Percentiles rank a stretch among this genome's conserved stretches.
These are phyloP conservation scores for Yamadazyma aaseri DNA, from an alignment of 1,139 yeast species.

Conservation along the genomic window DNA sequence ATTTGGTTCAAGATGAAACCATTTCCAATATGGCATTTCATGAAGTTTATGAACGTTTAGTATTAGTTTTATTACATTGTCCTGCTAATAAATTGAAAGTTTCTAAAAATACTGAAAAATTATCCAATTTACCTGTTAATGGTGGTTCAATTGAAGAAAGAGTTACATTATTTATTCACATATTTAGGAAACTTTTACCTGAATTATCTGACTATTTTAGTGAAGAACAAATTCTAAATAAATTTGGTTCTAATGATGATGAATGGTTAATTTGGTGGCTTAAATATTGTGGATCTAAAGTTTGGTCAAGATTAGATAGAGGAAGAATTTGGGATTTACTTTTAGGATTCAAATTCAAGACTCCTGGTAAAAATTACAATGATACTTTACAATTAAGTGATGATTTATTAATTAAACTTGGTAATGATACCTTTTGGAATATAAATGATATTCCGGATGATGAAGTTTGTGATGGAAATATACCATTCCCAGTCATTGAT, in stretches of 20 bases:
- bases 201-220: slow-evolving; percentile 74
- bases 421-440: slow-evolving; percentile 48
- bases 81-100: slow-evolving; percentile 46
- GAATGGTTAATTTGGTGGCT: slow-evolving; percentile 97
- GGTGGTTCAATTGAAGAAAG: slow-evolving; percentile 74
- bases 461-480: slow-evolving; percentile 14
- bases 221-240: slow-evolving; percentile 74
- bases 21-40: slow-evolving; percentile 49
- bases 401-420: slow-evolving; percentile 31
- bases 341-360: slow-evolving; percentile 70
- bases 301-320: slow-evolving; percentile 76
- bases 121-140: slow-evolving; percentile 45
- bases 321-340: slow-evolving; percentile 89
- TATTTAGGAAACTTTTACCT: slow-evolving; percentile 64
- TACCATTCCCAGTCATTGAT: slow-evolving; percentile 69
- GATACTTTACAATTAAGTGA: slow-evolving; percentile 27
- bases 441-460: slow-evolving; percentile 13
- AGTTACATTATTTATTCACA: slow-evolving; percentile 69
- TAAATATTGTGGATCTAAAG: slow-evolving; percentile 88
- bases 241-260: slow-evolving; percentile 65
- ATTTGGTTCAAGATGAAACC: slow-evolving; percentile 26
- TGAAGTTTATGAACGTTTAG: slow-evolving; percentile 74
- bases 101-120: slow-evolving; percentile 19
- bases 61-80: slow-evolving; percentile 69
- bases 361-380: slow-evolving; percentile 32